Percentiles rank a stretch among this genome's conserved stretches.
These are phyloP conservation scores for Phytophthora agathidicida DNA, from an alignment of 352 stramenopile genomes.

Conservation along the genomic window DNA sequence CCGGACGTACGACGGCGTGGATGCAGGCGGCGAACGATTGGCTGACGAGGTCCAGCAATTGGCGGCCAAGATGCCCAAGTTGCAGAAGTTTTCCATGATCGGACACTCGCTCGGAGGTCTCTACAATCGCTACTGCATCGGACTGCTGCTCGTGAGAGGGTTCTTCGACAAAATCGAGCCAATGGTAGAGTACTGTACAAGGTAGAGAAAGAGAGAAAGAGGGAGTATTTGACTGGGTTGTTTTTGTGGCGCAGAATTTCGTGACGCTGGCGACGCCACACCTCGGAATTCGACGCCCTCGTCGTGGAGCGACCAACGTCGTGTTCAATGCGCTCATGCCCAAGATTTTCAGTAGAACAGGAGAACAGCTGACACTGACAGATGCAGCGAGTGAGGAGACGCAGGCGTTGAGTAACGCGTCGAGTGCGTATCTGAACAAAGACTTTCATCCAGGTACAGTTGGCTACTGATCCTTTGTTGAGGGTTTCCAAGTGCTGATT, in stretches of 20 bases:
- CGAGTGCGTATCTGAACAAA: slow-evolving; percentile 25
- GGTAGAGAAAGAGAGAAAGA: not conserved
- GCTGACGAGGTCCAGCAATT: slow-evolving; percentile 69
- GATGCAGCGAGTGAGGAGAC: slow-evolving; percentile 61
- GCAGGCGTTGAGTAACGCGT: slow-evolving; percentile 40
- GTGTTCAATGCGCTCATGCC: slow-evolving; percentile 70
- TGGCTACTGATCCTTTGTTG: not conserved
- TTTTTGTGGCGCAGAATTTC: slow-evolving; percentile 65
- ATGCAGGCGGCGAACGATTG: slow-evolving; percentile 67
- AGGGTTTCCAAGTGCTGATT: not conserved
- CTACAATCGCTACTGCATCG: slow-evolving; percentile 82
- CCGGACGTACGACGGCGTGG: slow-evolving; percentile 82
- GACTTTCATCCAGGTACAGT: slow-evolving; percentile 33
- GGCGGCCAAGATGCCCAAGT: slow-evolving; percentile 56
- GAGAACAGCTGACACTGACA: slow-evolving; percentile 63
- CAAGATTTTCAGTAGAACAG: slow-evolving; percentile 76
- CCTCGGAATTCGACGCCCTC: slow-evolving; percentile 70
- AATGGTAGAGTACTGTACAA: slow-evolving; percentile 45
- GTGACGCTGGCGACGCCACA: slow-evolving; percentile 82
- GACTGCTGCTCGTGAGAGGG: slow-evolving; percentile 60
- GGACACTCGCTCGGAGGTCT: slow-evolving; percentile 83
- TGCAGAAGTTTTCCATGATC: slow-evolving; percentile 75
- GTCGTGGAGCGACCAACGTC: slow-evolving; percentile 62
- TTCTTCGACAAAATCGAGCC: slow-evolving; percentile 78
- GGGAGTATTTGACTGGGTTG: slow-evolving; percentile 2